Evolutionary conservation across 1,284 basidiomycete species (phyloP), one percentile per base, ranked within the genome.

Genomic region (Porogramme epimiltina): DNA sequence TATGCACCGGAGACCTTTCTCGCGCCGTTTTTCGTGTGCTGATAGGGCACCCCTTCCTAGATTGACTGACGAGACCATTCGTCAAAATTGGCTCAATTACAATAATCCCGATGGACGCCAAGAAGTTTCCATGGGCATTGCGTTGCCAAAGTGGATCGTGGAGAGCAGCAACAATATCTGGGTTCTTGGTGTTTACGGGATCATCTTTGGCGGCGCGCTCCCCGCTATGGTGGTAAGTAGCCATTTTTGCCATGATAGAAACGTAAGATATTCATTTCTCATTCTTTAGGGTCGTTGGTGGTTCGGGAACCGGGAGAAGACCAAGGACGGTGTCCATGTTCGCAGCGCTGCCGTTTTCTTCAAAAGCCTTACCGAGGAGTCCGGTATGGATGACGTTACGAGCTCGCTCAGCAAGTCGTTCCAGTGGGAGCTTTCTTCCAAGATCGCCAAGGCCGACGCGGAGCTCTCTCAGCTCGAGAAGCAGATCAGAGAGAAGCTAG

Each of bases 31-130:
- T 13, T 2, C 16, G 16, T 15, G 0, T 33, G 18, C 16, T 22
- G 24, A 34, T 20, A 33, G 24, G 36, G 42, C 11, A 22, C 20
- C 24, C 15, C 15, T 42, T 5, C 43, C 6, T 51, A 93, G 91
- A 6, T 74, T 99, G 38, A 99, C 96, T 0, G 95, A 99, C 71
- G 93, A 95, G 64, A 89, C 84, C 2, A 95, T 93, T 52, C 91
- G 95, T 43, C 86, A 91, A 66, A 99, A 99, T 71, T 88, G 89
- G 73, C 87, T 91, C 64, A 78, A 89, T 43, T 98, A 93, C 65
- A 95, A 95, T 4, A 92, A 99, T 67, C 97, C 97, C 0, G 97
- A 99, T 70, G 97, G 97, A 13, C 89, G 93, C 31, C 93, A 98
- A 71, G 93, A 96, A 67, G 81, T 96, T 52, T 88, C 91, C 42